A percentile compares a stretch with the other conserved stretches of the same genome.
These are phyloP conservation scores for Cardamine occulta DNA, from an alignment of 345 rosid genomes.

Conservation along the genomic window DNA sequence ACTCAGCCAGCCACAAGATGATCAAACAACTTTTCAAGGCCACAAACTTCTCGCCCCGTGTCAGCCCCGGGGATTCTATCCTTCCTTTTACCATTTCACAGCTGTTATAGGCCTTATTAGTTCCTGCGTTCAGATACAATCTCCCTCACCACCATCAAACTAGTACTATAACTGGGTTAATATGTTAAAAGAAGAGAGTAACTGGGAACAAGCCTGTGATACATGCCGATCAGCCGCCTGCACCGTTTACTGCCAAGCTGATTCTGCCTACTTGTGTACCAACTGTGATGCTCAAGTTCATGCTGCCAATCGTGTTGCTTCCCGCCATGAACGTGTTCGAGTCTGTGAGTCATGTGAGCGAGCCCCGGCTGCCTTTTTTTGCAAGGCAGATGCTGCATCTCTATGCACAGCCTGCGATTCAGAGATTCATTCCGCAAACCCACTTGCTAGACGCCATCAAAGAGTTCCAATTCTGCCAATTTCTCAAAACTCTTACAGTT, in stretches of 20 bases:
- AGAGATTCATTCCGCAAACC: slow-evolving; percentile 87
- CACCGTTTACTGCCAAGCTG: slow-evolving; percentile 85
- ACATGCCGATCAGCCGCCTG: slow-evolving; percentile 75
- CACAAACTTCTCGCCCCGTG: slow-evolving; percentile 35
- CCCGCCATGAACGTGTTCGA: slow-evolving; percentile 87
- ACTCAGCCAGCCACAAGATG: slow-evolving; percentile 41
- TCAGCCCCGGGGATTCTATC: slow-evolving; percentile 25
- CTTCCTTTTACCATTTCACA: slow-evolving; percentile 12
- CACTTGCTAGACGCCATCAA: slow-evolving; percentile 92
- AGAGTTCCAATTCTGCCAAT: slow-evolving; percentile 73
- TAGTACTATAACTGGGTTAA: background rate
- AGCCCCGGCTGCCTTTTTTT: slow-evolving; percentile 80
- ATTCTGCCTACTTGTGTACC: slow-evolving; percentile 75
- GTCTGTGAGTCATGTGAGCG: slow-evolving; percentile 88
- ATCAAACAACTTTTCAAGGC: slow-evolving; percentile 16
- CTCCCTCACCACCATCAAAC: slow-evolving; percentile 21
- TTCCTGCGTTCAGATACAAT: slow-evolving; percentile 14
- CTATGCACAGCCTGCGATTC: slow-evolving; percentile 82
- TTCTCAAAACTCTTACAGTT: slow-evolving; percentile 36
- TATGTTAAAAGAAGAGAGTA: slow-evolving; percentile 47
- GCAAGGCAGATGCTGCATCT: slow-evolving; percentile 94
- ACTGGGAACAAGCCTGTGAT: slow-evolving; percentile 77
- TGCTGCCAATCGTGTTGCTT: slow-evolving; percentile 77
- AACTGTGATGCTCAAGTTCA: slow-evolving; percentile 76
- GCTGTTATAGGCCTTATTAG: slow-evolving; percentile 17